Conservation (phyloP, 139 green algal species). For the Micractinium sp. region DNA sequence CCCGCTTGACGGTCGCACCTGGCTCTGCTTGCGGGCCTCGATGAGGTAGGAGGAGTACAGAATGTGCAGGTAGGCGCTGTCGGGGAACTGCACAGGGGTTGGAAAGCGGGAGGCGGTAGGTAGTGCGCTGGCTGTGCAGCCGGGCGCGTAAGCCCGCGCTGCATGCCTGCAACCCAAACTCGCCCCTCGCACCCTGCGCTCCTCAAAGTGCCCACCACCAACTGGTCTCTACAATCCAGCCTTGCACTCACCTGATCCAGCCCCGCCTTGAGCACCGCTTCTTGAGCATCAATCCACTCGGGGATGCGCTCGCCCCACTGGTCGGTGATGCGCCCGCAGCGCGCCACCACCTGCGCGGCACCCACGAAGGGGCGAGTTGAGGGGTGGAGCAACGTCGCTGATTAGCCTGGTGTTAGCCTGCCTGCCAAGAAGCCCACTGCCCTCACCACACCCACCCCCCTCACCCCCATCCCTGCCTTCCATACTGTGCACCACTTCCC, state of each 20-base stretch:
- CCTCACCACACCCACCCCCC: too few relatives aligned
- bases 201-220: background rate
- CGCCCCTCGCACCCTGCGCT: background rate
- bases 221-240: too few relatives aligned
- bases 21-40: conserved; percentile 9
- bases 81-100: background rate
- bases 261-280: conserved; percentile 32
- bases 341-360: conserved; percentile 30
- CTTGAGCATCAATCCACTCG: conserved; percentile 46
- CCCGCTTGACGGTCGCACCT: background rate
- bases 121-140: background rate
- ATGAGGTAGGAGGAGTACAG: conserved; percentile 21
- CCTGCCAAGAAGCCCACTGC: too few relatives aligned
- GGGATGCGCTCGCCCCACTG: conserved; percentile 15
- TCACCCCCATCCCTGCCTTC: too few relatives aligned
- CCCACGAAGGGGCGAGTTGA: background rate
- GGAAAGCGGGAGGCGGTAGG: background rate
- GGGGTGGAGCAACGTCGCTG: too few relatives aligned
- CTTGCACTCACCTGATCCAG: background rate
- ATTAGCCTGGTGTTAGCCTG: too few relatives aligned
- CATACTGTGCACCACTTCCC: too few relatives aligned
- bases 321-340: conserved; percentile 42
- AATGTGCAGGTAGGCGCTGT: conserved; percentile 21
- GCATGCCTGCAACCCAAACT: too few relatives aligned
- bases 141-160: too few relatives aligned